Base-by-base conservation (phyloP, 768 basidiomycete species). In the Trametes cingulata region DNA sequence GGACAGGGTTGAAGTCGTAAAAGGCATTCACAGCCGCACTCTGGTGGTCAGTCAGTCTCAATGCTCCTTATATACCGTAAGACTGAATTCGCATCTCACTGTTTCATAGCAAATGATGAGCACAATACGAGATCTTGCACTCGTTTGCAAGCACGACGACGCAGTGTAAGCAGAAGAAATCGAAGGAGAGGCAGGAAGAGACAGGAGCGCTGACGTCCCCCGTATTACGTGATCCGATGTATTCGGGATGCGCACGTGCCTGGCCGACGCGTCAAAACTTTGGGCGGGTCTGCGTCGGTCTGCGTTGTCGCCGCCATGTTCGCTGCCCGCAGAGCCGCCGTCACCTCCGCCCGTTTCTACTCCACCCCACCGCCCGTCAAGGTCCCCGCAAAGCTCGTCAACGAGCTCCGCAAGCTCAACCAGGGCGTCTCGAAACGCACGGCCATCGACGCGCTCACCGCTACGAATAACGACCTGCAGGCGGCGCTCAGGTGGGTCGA, bases 391-490 rank as follows among this genome's bases (percentile, higher is more conserved):
- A 85, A 87, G 58, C 85, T 95, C 56, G 87, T 98, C 64, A 90
- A 91, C 1, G 85, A 93, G 72, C 83, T 98, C 41, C 85, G 96
- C 64, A 91, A 90, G 73, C 79, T 81, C 67, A 89, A 82, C 45
- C 85, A 87, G 48, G 58, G 58, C 17, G 90, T 94, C 49, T 91
- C 95, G 8, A 85, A 98, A 64, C 79, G 82, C 45, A 93, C 94
- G 76, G 96, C 95, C 29, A 85, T 89, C 37, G 91, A 95, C 72
- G 95, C 96, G 2, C 88, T 98, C 52, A 71, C 74, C 52, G 85
- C 86, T 25, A 81, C 85, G 29, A 82, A 87, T 69, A 90, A 91
- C 76, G 84, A 93, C 72, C 68, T 97, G 53, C 72, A 85, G 15
- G 80, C 73, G 22, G 94, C 96, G 12, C 75, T 95, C 60, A 75